phyloP scores from a whole-genome alignment of 169 alveolate species.

The Blepharisma undulans region DNA sequence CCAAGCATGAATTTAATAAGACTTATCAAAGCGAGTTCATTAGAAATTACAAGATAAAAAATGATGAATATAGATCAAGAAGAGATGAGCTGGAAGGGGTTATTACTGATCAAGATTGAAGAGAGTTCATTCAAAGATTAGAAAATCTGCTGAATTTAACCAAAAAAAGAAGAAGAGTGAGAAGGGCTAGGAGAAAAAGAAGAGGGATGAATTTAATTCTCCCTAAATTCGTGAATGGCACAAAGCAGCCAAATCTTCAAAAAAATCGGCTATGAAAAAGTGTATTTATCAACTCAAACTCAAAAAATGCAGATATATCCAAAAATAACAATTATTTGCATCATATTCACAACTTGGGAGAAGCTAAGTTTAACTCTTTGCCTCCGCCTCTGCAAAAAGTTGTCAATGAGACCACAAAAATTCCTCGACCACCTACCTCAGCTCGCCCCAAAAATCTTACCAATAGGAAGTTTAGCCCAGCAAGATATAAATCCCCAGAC shows the following conservation, averaged over 20 bases:
- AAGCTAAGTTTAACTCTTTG: neutral
- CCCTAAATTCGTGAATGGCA: neutral
- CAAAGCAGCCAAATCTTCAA: neutral
- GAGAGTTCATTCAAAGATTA: conserved; percentile 43
- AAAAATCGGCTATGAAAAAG: neutral
- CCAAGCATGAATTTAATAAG: conserved; percentile 64
- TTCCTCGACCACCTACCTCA: neutral
- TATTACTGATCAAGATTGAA: conserved; percentile 56
- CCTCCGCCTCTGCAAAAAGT: neutral
- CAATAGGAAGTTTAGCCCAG: neutral
- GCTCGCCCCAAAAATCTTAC: neutral
- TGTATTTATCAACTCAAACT: neutral
- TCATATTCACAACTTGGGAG: neutral
- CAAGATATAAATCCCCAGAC: neutral
- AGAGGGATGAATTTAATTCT: conserved; percentile 36
- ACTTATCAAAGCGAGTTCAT: conserved; percentile 49
- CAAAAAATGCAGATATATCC: neutral
- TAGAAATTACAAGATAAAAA: conserved; percentile 50
- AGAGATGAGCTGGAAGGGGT: conserved; percentile 70
- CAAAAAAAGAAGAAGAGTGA: conserved; percentile 49
- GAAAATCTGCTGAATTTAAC: conserved; percentile 47
- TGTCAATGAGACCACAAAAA: neutral
- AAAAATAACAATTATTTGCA: neutral
- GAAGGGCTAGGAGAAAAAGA: conserved; percentile 55
- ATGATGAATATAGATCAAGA: conserved; percentile 62